Conservation (phyloP, 2,329 filamentous ascomycete genomes). For the Fusarium humuli region DNA sequence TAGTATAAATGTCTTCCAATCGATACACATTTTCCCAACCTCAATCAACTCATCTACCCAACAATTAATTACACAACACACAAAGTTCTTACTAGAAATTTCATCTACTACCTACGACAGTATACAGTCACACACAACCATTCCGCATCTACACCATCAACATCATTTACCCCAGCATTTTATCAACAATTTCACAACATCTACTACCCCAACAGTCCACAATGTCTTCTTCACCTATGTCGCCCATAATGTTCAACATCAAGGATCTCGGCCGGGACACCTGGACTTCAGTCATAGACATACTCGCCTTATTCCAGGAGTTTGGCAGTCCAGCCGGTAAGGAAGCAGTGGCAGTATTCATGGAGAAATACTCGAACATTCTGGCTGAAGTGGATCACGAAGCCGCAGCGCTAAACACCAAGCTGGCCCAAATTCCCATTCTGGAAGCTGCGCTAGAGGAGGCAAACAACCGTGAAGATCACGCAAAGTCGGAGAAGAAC, state of each 20-base stretch:
- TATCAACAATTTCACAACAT: background rate
- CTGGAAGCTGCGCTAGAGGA: background rate
- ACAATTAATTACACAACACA: background rate
- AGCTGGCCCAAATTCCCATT: background rate
- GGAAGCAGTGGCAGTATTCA: background rate
- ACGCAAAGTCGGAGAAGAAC: fast-evolving
- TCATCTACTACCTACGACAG: background rate
- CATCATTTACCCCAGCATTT: background rate
- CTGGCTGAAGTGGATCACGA: background rate
- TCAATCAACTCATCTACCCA: background rate
- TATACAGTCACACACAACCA: background rate
- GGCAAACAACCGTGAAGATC: background rate
- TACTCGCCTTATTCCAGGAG: background rate
- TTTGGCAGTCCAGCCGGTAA: background rate
- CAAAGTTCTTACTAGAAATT: background rate
- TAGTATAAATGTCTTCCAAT: background rate
- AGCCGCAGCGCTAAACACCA: background rate
- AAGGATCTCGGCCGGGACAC: background rate
- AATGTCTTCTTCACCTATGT: background rate
- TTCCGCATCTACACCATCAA: background rate
- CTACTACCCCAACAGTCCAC: background rate
- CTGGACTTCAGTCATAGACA: background rate
- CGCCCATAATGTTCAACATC: background rate
- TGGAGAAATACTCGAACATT: background rate
- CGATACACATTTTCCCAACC: background rate